A percentile compares a stretch with the other conserved stretches of the same genome.
Conservation (phyloP, 805 yeast species). For the Candida coquimbonensis region DNA sequence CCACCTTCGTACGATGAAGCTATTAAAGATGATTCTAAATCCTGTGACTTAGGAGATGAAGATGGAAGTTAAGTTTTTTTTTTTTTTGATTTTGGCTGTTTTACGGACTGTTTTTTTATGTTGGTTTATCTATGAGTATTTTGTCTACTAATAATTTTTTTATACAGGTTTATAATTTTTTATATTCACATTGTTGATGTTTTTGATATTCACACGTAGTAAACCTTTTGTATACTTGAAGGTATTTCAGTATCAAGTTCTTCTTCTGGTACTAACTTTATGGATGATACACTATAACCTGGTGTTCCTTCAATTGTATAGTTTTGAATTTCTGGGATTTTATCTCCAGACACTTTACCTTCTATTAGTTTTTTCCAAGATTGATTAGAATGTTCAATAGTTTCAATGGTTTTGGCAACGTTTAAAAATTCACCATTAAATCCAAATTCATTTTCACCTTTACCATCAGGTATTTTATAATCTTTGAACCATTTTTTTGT, state of each 20-base stretch:
- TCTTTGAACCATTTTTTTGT: slow-evolving; percentile 76
- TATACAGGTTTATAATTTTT: background rate
- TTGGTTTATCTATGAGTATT: too few species aligned
- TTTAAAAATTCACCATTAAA: slow-evolving; percentile 61
- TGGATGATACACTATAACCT: slow-evolving; percentile 33
- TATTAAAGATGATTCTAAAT: background rate
- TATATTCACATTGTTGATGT: background rate
- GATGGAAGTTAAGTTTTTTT: background rate
- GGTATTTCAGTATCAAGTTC: slow-evolving; percentile 33
- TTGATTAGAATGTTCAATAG: slow-evolving; percentile 56
- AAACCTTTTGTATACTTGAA: slow-evolving; percentile 29
- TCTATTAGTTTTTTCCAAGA: slow-evolving; percentile 59
- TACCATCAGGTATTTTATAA: slow-evolving; percentile 79
- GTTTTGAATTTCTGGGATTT: slow-evolving; percentile 35
- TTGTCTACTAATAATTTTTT: background rate
- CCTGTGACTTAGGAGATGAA: background rate
- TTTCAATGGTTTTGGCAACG: slow-evolving; percentile 49
- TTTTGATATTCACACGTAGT: slow-evolving; percentile 16
- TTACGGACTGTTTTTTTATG: too few species aligned
- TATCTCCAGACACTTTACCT: slow-evolving; percentile 32
- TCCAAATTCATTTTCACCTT: slow-evolving; percentile 68
- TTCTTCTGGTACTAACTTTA: slow-evolving; percentile 14
- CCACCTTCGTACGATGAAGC: slow-evolving; percentile 37
- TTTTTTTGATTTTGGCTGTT: too few species aligned
- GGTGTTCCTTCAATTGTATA: slow-evolving; percentile 50